phyloP scores from a whole-genome alignment of 768 basidiomycete genomes.

The Rhodotorula sphaerocarpa region DNA sequence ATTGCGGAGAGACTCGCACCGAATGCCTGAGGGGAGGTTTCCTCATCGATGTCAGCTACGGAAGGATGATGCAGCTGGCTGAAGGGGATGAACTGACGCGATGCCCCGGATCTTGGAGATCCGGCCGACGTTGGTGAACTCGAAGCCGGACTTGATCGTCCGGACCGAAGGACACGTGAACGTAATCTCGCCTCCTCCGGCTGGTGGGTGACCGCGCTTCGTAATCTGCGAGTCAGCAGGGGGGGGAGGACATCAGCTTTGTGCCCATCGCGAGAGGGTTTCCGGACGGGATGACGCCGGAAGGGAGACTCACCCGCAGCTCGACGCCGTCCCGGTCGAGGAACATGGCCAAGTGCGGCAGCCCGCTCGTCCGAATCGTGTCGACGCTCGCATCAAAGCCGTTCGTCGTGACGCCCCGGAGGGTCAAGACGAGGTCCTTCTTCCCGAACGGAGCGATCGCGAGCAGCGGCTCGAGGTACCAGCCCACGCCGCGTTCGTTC shows the following conservation, averaged over 20 bases:
- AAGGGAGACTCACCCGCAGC: constrained; percentile 54
- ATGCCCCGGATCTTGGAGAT: constrained; percentile 92
- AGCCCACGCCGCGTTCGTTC: constrained; percentile 77
- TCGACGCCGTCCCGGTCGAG: constrained; percentile 86
- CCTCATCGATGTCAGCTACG: too few species aligned
- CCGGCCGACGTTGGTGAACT: constrained; percentile 84
- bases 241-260: not conserved
- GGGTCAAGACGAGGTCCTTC: constrained; percentile 66
- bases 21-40: constrained; percentile 58
- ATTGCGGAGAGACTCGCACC: constrained; percentile 91
- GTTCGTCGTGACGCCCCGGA: constrained; percentile 86
- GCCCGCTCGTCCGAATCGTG: constrained; percentile 22
- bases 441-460: constrained; percentile 91
- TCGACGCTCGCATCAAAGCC: constrained; percentile 74
- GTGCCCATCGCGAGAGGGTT: not conserved
- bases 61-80: too few species aligned
- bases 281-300: not conserved
- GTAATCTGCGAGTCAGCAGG: constrained; percentile 59
- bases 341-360: constrained; percentile 44
- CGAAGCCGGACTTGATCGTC: constrained; percentile 72
- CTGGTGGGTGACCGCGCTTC: constrained; percentile 82
- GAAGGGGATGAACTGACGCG: constrained; percentile 73
- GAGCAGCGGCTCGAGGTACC: constrained; percentile 82
- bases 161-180: constrained; percentile 89
- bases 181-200: constrained; percentile 85